Percentiles rank a stretch among this genome's conserved stretches.
Evolutionary conservation across 2,329 filamentous ascomycete species (phyloP).

Genomic region (Cordyceps pruinosa): DNA sequence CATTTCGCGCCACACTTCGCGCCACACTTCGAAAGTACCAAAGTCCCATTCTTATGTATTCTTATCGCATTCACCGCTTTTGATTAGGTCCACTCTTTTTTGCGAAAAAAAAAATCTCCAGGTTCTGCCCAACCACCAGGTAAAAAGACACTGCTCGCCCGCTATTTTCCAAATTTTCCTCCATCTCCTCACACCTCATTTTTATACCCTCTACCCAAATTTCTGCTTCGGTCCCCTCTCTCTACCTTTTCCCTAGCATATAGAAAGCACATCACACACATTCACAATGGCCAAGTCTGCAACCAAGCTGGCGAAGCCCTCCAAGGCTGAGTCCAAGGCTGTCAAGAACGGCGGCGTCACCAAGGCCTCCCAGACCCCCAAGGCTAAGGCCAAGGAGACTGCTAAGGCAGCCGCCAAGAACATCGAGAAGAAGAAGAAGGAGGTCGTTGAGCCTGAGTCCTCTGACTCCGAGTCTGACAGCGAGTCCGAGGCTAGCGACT

Average conservation of each 20-base stretch:
- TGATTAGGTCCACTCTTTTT: slow-evolving; percentile 25
- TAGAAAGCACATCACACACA: slow-evolving; percentile 16
- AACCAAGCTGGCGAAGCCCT: slow-evolving; percentile 47
- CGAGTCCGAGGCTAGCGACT: slow-evolving; percentile 29
- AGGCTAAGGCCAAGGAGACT: slow-evolving; percentile 59
- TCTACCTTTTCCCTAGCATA: slow-evolving; percentile 13
- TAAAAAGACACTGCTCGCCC: slow-evolving; percentile 18
- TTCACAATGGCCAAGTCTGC: slow-evolving; percentile 60
- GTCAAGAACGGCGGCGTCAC: slow-evolving; percentile 62
- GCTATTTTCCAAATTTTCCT: slow-evolving; percentile 16
- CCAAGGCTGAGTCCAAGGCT: slow-evolving; percentile 44
- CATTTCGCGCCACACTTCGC: background rate
- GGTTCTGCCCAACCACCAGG: slow-evolving; percentile 20
- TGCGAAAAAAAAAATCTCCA: slow-evolving; percentile 27
- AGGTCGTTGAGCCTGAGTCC: slow-evolving; percentile 36
- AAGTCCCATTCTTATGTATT: no score
- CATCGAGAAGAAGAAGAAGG: slow-evolving; percentile 41
- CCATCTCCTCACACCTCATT: slow-evolving; percentile 8
- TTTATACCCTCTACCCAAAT: slow-evolving; percentile 14
- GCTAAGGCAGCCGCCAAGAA: slow-evolving; percentile 55
- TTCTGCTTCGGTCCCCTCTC: slow-evolving; percentile 15
- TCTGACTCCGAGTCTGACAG: slow-evolving; percentile 26
- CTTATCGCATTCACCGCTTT: slow-evolving; percentile 29
- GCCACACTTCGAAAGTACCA: background rate
- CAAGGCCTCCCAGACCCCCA: slow-evolving; percentile 60